Conservation (phyloP, 495 filamentous ascomycete genomes). For the Pseudoneurospora amorphoporcata region DNA sequence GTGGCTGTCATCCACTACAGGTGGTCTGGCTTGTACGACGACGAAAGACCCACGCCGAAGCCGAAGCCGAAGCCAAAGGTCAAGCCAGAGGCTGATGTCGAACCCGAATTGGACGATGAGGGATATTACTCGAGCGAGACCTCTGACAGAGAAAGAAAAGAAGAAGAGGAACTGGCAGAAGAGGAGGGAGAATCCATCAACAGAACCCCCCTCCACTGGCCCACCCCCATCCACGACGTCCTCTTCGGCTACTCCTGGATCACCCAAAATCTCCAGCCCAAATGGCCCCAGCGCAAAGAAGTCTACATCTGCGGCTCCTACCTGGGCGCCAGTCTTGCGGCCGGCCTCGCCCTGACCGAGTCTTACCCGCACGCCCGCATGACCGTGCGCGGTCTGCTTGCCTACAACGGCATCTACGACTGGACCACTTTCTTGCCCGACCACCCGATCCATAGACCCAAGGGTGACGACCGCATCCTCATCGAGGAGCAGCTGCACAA, state of each 20-base stretch:
- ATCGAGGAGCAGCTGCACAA: neutral
- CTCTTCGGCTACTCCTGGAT: slow-evolving; percentile 37
- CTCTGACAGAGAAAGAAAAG: neutral
- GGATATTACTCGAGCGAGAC: neutral
- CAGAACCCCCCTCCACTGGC: slow-evolving; percentile 26
- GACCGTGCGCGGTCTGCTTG: slow-evolving; percentile 34
- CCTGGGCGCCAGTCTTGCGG: slow-evolving; percentile 39
- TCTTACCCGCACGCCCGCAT: slow-evolving; percentile 22
- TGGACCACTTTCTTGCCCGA: slow-evolving; percentile 42
- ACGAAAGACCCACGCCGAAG: neutral
- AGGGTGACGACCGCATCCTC: slow-evolving; percentile 1
- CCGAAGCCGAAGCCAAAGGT: neutral
- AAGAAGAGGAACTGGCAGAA: neutral
- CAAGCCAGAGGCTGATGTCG: neutral
- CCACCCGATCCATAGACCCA: slow-evolving; percentile 25
- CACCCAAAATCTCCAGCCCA: slow-evolving; percentile 21
- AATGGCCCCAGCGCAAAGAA: slow-evolving; percentile 15
- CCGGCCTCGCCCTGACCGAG: slow-evolving; percentile 39
- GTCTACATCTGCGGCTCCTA: slow-evolving; percentile 41
- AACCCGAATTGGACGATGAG: neutral
- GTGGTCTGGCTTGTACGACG: slow-evolving; percentile 14
- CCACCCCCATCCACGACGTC: slow-evolving; percentile 39
- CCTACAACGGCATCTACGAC: slow-evolving; percentile 43
- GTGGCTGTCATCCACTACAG: slow-evolving; percentile 34
- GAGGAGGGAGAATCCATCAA: neutral